Base-by-base conservation (phyloP, 441 rosid species). In the Raphanus hybrid region DNA sequence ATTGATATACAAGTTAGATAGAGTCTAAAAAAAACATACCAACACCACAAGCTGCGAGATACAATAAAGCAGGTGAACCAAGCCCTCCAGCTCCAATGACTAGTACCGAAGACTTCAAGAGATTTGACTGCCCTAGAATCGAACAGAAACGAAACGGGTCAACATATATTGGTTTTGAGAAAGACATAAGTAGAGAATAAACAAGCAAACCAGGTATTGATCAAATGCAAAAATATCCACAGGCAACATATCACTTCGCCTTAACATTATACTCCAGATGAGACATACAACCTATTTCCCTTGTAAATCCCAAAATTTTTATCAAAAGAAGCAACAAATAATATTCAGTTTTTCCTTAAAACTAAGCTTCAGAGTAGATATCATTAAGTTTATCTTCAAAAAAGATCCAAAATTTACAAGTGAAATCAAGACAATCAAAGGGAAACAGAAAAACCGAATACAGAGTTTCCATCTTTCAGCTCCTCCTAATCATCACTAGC, bases 11-110 rank as follows among this genome's bases (percentile, higher is more conserved):
- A 14, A 1, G 39, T 3, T 50, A 32, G 34, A 29, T 29, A 62
- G 61, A 8, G 16, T 65, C 27, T 12, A 29, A 54, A 54, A 50
- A 62, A 69, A 60, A 60, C 80, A 78, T 73, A 95, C 99, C 99
- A 75, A 91, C 91, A 61, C 98, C 99, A 80, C 89, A 93, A 63
- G 97, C 98, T 32, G 97, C 99, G 3, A 95, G 92, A 85, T 93
- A 95, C 58, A 95, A 64, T 70, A 95, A 82, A 52, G 95, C 97
- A 3, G 98, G 98, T 23, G 98, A 92, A 71, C 98, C 99, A 71
- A 95, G 81, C 4, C 99, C 99, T 82, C 99, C 99, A 35, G 99
- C 99, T 79, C 99, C 99, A 34, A 95, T 87, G 8, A 95, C 95
- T 73, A 95, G 80, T 71, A 95, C 80, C 0, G 99, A 95, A 35